phyloP scores from a whole-genome alignment of 768 basidiomycete genomes.

The Lentinula sp. region DNA sequence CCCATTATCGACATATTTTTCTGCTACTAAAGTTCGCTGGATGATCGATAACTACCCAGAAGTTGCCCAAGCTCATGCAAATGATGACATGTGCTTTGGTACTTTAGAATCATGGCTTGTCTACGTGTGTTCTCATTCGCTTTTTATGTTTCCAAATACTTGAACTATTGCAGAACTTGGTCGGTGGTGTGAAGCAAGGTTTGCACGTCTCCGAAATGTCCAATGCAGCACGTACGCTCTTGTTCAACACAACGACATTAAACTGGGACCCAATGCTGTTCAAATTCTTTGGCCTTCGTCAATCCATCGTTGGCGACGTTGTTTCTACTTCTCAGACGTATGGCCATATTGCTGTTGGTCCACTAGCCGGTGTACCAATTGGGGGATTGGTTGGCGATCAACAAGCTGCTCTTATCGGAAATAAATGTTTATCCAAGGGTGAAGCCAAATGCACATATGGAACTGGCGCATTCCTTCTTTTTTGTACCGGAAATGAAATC shows the following conservation, averaged over 20 bases:
- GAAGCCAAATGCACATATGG: constrained; percentile 99
- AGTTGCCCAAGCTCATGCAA: constrained; percentile 71
- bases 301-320: constrained; percentile 75
- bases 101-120: constrained; percentile 97
- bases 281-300: constrained; percentile 79
- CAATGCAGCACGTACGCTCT: constrained; percentile 94
- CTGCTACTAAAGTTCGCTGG: constrained; percentile 94
- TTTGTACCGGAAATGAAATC: constrained; percentile 87
- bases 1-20: constrained; percentile 95
- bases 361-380: constrained; percentile 73
- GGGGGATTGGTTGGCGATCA: constrained; percentile 97
- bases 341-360: constrained; percentile 64
- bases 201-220: constrained; percentile 89
- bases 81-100: constrained; percentile 82
- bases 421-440: constrained; percentile 87
- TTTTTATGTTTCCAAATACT: not conserved
- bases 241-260: constrained; percentile 77
- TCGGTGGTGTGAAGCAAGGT: constrained; percentile 62
- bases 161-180: constrained; percentile 53
- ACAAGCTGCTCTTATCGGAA: constrained; percentile 93
- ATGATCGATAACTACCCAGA: constrained; percentile 84
- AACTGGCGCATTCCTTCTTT: constrained; percentile 93
- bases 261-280: constrained; percentile 81
- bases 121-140: constrained; percentile 51
- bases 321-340: constrained; percentile 93